Evolutionary conservation across 345 rosid genomes (phyloP), one percentile per base, ranked within the genome.

Genomic region (Corchorus olitorius): DNA sequence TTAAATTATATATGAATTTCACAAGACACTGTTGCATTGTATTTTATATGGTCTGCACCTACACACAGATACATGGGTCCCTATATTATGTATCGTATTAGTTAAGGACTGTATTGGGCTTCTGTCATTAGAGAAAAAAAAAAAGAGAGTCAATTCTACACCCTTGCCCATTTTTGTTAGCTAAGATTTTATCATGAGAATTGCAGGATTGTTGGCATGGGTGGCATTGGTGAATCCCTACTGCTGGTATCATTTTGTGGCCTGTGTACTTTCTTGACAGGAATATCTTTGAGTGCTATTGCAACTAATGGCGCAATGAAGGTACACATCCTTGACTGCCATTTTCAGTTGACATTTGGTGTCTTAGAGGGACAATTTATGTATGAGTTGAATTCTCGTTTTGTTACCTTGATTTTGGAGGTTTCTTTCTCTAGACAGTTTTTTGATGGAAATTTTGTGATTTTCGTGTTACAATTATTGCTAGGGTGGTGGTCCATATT

Each of bases 221-320:
- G 88, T 70, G 99, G 99, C 82, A 87, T 97, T 70, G 93, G 90
- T 1, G 94, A 91, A 76, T 86, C 98, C 41, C 77, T 97, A 39
- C 48, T 94, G 72, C 86, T 97, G 83, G 98, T 97, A 76, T 82
- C 94, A 33, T 85, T 94, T 79, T 97, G 99, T 83, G 97, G 99
- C 58, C 65, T 84, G 75, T 97, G 99, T 83, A 97, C 99, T 76
- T 92, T 97, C 88, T 82, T 97, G 82, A 94, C 99, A 60, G 76
- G 89, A 83, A 90, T 97, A 80, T 97, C 99, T 20, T 79, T 97
- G 82, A 94, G 99, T 87, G 99, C 99, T 65, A 97, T 97, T 86
- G 99, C 99, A 58, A 97, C 99, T 61, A 97, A 97, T 88, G 99
- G 99, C 70, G 99, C 99, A 72, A 97, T 97, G 99, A 97, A 97